phyloP scores from a whole-genome alignment of 228 moss, liverwort and hornwort species.

The Sphagnum fallax region DNA sequence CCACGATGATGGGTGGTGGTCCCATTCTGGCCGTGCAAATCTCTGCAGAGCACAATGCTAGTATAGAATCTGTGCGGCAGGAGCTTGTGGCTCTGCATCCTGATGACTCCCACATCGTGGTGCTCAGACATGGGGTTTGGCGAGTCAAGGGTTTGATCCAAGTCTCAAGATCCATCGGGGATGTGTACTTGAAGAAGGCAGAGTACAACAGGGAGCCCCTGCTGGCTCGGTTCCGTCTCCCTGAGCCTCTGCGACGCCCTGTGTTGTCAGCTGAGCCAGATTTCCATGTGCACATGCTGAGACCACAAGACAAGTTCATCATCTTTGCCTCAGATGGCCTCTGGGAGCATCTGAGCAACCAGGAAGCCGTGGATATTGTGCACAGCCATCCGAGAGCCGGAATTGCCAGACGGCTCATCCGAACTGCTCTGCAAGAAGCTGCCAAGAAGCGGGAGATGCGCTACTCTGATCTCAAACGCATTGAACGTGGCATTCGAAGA shows the following conservation, averaged over 20 bases:
- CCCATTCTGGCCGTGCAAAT: constrained; percentile 27
- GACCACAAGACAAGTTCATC: constrained; percentile 42
- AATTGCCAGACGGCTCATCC: constrained; percentile 46
- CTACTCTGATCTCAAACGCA: constrained; percentile 36
- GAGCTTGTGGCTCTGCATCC: constrained; percentile 40
- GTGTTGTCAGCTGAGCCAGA: constrained; percentile 53
- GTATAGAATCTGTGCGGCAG: constrained; percentile 37
- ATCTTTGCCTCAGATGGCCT: constrained; percentile 61
- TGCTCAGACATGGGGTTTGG: constrained; percentile 54
- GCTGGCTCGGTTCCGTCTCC: constrained; percentile 42
- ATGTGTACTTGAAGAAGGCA: constrained; percentile 49
- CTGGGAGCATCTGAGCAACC: constrained; percentile 60
- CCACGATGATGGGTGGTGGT: not conserved
- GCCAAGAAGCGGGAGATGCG: constrained; percentile 67
- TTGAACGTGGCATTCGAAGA: constrained; percentile 56
- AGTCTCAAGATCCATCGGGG: constrained; percentile 55
- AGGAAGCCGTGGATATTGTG: constrained; percentile 47
- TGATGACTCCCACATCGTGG: constrained; percentile 54
- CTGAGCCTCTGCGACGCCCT: constrained; percentile 49
- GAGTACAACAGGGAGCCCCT: constrained; percentile 40
- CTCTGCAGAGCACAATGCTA: constrained; percentile 54
- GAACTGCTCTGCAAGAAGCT: constrained; percentile 53
- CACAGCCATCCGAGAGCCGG: constrained; percentile 45
- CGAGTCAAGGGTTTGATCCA: constrained; percentile 60
- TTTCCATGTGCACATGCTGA: constrained; percentile 13